These are phyloP conservation scores for Solanum rostratum DNA, from an alignment of 257 asterid species.

Conservation along the genomic window DNA sequence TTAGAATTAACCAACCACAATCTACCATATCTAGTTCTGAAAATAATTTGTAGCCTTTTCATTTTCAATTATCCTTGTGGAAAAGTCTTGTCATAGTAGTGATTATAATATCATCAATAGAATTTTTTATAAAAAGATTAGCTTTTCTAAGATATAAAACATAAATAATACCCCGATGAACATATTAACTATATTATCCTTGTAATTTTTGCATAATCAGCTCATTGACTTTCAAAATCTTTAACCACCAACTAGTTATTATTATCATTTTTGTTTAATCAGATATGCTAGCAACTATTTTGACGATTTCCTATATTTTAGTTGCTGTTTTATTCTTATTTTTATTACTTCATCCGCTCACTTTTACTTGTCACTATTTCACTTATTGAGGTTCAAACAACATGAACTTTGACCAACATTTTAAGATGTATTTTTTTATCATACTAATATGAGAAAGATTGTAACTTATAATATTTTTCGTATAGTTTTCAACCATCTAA, in stretches of 20 bases:
- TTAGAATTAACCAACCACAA: neutral
- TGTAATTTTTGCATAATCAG: neutral
- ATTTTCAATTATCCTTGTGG: neutral
- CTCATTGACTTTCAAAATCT: neutral
- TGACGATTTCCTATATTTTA: neutral
- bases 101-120: neutral
- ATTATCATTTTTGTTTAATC: neutral
- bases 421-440: too few relatives aligned
- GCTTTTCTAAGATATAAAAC: neutral
- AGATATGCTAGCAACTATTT: neutral
- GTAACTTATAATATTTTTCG: too few relatives aligned
- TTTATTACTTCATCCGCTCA: too few relatives aligned
- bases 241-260: neutral
- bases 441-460: too few relatives aligned
- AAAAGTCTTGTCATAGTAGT: neutral
- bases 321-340: neutral
- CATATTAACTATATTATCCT: neutral
- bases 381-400: too few relatives aligned
- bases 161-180: neutral
- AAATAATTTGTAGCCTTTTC: neutral
- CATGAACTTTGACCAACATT: too few relatives aligned
- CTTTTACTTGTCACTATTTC: too few relatives aligned
- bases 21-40: neutral
- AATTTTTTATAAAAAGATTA: neutral
- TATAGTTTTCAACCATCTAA: too few relatives aligned